Percentiles rank a stretch among this genome's conserved stretches.
phyloP scores from a whole-genome alignment of 2,329 filamentous ascomycete species.

The Alternaria triticimaculans region DNA sequence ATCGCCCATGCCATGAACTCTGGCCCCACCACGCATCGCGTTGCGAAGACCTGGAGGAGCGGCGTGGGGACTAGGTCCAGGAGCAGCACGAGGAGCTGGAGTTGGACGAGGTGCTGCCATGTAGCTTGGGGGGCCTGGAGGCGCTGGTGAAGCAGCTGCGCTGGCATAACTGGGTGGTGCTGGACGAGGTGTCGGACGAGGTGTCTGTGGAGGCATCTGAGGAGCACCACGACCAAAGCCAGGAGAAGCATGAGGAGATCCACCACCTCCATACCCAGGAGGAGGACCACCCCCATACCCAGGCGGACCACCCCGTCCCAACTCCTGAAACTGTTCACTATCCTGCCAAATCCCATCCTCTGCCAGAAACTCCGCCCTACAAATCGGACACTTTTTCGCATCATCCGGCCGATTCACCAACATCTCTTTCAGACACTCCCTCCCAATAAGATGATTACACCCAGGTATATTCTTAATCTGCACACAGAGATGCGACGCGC shows the following conservation, averaged over 20 bases:
- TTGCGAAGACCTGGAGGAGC: background rate
- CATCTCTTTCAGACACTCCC: constrained; percentile 16
- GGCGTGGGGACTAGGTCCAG: background rate
- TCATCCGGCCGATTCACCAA: constrained; percentile 6
- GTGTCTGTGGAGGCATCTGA: background rate
- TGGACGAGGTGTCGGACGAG: background rate
- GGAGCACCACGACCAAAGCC: background rate
- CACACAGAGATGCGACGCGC: constrained; percentile 9
- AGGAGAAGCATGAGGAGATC: background rate
- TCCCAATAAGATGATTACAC: constrained; percentile 27
- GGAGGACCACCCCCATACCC: background rate
- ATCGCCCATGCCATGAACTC: background rate
- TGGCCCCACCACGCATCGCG: background rate
- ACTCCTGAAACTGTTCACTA: background rate
- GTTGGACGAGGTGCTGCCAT: background rate
- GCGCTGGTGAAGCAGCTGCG: background rate
- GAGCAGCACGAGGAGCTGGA: background rate
- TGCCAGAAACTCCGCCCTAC: constrained; percentile 22
- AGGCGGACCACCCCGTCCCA: background rate
- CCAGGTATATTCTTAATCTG: constrained; percentile 15
- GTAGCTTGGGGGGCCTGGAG: background rate
- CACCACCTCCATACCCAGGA: background rate
- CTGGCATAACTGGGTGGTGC: background rate
- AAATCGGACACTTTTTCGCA: constrained; percentile 25
- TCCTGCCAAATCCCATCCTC: background rate